Base-by-base conservation (phyloP, 2,329 filamentous ascomycete genomes). In the Hymenoscyphus occultus region DNA sequence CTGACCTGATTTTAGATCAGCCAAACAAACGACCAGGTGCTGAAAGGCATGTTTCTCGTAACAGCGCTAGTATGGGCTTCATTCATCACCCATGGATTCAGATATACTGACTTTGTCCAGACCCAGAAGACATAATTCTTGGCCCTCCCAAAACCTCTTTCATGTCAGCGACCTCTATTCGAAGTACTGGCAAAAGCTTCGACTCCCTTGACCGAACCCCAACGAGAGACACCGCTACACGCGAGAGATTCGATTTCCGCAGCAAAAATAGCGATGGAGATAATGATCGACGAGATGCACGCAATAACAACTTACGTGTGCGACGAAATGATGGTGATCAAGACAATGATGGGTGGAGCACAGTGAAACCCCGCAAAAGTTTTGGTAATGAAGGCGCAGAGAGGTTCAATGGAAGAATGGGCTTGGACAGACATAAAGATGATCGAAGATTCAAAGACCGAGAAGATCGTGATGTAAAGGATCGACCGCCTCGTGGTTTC, bases 121-220 rank as follows among this genome's bases (percentile, higher is more conserved):
- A 86, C 76, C 80, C 85, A 73, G 93, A 96, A 72, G 92, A 96
- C 69, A 90, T 96, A 65, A 84, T 95, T 65, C 89, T 97, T 65
- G 93, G 91, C 14, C 93, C 93, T 22, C 91, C 93, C 1, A 91
- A 91, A 76, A 91, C 87, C 58, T 86, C 87, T 56, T 97, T 97
- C 77, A 86, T 91, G 62, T 96, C 93, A 1, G 85, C 89, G 28
- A 91, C 90, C 65, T 81, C 85, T 39, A 77, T 81, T 61, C 83
- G 86, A 69, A 76, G 71, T 65, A 51, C 19, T 76, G 73, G 65
- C 35, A 76, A 75, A 67, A 66, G 67, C 1, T 76, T 79, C 64
- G 81, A 83, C 65, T 72, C 77, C 59, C 76, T 77, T 28, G 80
- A 82, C 65, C 77, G 79, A 51, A 65, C 77, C 31, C 76, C 78